Evolutionary conservation across 2,329 filamentous ascomycete genomes (phyloP), one percentile per base, ranked within the genome.

Genomic region (Pyrenophora teres): DNA sequence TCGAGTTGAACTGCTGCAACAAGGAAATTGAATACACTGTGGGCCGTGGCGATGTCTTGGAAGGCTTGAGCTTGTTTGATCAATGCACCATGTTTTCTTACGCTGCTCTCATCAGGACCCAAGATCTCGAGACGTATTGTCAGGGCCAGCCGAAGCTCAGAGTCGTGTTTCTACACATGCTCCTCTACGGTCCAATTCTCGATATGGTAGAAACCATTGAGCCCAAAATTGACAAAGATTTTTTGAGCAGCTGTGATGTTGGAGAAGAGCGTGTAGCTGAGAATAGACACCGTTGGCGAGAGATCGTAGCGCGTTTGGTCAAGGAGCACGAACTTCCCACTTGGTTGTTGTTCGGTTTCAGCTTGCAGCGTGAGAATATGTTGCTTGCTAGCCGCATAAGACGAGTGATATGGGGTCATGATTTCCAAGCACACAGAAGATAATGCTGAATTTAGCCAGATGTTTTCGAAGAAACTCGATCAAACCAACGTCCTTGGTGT

Each of bases 241-340:
- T 62, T 56, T 6, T 76, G 69, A n/a, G 72, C 61, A 0, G 70
- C 46, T 0, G 74, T 71, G 21, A 85, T 68, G 7, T 64, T 47
- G 0, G 82, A 84, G 67, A 80, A 82, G 2, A 85, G 70, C 2
- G 77, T 79, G 57, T 77, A 81, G 8, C 78, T 78, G 1, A 81
- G 64, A 6, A 81, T 68, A 1, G 72, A 74, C 8, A 77, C 41
- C 3, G 67, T 64, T 3, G 62, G 52, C 4, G 71, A 69, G 16
- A 78, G 15, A 52, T 78, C 72, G 56, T 73, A 74, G 10, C 72
- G 68, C 4, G 63, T 73, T 30, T 71, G 71, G 47, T 78, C 68
- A 25, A 80, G 63, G 25, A 80, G 64, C 19, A 79, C 37, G 23
- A 46, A 46, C 39, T 52, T 46, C 30, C 36, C 37, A 39, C 37